A percentile compares a stretch with the other conserved stretches of the same genome.
Conservation (phyloP, 495 filamentous ascomycete species). For the Sporormia fimetaria region DNA sequence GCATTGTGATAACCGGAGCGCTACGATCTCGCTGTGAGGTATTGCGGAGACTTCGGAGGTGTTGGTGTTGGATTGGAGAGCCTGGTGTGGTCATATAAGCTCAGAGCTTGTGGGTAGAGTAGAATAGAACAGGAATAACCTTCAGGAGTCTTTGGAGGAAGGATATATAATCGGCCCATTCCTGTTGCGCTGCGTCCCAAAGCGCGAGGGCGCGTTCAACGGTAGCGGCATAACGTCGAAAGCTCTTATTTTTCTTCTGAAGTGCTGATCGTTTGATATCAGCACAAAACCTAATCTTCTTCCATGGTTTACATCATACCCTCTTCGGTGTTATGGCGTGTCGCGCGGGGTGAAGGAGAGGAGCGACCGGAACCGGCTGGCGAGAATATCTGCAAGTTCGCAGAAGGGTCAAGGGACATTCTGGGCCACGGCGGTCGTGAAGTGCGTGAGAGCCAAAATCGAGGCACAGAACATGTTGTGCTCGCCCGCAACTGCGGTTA, state of each 20-base stretch:
- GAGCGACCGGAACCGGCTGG: constrained; percentile 33
- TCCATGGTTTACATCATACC: no score
- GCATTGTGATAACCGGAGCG: constrained; percentile 88
- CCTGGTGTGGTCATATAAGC: constrained; percentile 40
- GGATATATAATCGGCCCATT: constrained; percentile 99
- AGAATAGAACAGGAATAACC: constrained; percentile 38
- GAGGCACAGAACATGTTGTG: constrained; percentile 17
- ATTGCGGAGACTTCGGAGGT: constrained; percentile 59
- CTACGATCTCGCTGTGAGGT: constrained; percentile 72
- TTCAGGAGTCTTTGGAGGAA: constrained; percentile 87
- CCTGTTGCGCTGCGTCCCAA: constrained; percentile 87
- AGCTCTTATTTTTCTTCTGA: constrained; percentile 75
- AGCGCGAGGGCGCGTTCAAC: constrained; percentile 79
- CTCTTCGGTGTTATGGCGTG: constrained; percentile 32
- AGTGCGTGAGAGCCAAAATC: constrained; percentile 1
- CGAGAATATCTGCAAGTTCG: constrained; percentile 26
- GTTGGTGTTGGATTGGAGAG: constrained; percentile 78
- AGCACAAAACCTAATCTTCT: no score
- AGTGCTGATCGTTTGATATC: no score
- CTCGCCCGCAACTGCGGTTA: background rate
- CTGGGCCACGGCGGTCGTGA: constrained; percentile 11
- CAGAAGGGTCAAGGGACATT: constrained; percentile 31
- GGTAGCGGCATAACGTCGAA: constrained; percentile 78
- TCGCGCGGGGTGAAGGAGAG: constrained; percentile 29
- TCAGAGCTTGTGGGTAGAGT: background rate